Conservation (phyloP, 495 filamentous ascomycete genomes). For the Astrothelium subdiscretum region DNA sequence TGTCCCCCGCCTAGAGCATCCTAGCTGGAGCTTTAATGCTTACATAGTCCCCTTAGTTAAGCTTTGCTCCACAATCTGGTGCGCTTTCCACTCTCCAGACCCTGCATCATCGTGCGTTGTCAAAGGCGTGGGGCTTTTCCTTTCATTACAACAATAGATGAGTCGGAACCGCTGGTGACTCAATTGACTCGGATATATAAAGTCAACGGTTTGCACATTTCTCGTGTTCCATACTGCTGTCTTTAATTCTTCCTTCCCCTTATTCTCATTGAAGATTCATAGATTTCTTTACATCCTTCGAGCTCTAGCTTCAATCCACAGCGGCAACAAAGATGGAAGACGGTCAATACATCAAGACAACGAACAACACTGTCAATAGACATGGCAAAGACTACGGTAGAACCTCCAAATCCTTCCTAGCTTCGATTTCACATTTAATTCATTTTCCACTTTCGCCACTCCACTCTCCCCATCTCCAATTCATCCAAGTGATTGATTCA, state of each 20-base stretch:
- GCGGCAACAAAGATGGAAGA: neutral
- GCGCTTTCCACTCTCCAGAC: no score
- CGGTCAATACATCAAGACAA: neutral
- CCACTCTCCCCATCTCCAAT: neutral
- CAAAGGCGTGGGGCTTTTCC: no score
- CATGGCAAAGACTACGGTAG: slow-evolving; percentile 1
- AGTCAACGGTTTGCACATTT: neutral
- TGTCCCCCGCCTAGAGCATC: no score
- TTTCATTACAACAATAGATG: neutral
- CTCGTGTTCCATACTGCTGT: no score
- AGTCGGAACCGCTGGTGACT: neutral
- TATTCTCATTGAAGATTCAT: neutral
- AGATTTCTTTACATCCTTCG: neutral
- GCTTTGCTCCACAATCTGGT: no score
- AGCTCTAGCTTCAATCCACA: neutral
- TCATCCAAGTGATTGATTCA: neutral
- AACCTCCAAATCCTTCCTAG: slow-evolving; percentile 2
- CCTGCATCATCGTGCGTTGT: no score
- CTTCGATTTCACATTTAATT: neutral
- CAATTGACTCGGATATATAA: neutral
- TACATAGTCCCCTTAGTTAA: no score
- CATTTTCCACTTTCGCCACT: neutral
- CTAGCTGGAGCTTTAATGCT: no score
- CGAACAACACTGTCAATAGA: neutral
- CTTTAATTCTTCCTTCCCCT: neutral